These are phyloP conservation scores for Oehlia diaphana DNA, from an alignment of 192 early-diverging fungal genomes.

Conservation along the genomic window DNA sequence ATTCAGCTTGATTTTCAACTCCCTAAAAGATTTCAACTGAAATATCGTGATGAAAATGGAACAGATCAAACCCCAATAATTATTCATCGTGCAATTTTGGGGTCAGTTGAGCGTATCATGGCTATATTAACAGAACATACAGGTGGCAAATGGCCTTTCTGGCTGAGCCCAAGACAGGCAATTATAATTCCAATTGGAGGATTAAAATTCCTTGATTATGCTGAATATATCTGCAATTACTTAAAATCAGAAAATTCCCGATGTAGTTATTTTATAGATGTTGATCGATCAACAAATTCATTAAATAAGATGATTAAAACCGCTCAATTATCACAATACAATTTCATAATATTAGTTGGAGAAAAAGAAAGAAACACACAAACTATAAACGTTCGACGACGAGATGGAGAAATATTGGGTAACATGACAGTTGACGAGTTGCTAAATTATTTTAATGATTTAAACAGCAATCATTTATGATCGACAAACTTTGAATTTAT, in stretches of 20 bases:
- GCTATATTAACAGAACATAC: constrained; percentile 95
- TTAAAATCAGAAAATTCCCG: constrained; percentile 33
- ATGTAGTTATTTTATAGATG: constrained; percentile 70
- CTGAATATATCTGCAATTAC: constrained; percentile 48
- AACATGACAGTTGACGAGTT: constrained; percentile 62
- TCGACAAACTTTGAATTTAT: background rate
- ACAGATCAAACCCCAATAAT: constrained; percentile 77
- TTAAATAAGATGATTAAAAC: constrained; percentile 78
- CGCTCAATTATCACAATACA: constrained; percentile 82
- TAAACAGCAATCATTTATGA: constrained; percentile 36
- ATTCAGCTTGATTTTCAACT: constrained; percentile 96
- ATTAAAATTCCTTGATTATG: constrained; percentile 66
- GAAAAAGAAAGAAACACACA: constrained; percentile 69
- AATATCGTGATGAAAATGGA: constrained; percentile 71
- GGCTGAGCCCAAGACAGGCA: constrained; percentile 89
- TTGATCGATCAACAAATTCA: constrained; percentile 64
- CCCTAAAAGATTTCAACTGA: constrained; percentile 78
- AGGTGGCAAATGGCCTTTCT: constrained; percentile 91
- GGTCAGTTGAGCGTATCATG: constrained; percentile 91
- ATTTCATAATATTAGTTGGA: constrained; percentile 86
- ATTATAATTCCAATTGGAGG: constrained; percentile 76
- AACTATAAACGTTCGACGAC: constrained; percentile 72
- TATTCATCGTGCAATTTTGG: constrained; percentile 92
- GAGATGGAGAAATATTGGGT: constrained; percentile 63
- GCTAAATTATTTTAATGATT: constrained; percentile 53